These are phyloP conservation scores for Citrus trifoliata DNA, from an alignment of 345 rosid genomes.

Conservation along the genomic window DNA sequence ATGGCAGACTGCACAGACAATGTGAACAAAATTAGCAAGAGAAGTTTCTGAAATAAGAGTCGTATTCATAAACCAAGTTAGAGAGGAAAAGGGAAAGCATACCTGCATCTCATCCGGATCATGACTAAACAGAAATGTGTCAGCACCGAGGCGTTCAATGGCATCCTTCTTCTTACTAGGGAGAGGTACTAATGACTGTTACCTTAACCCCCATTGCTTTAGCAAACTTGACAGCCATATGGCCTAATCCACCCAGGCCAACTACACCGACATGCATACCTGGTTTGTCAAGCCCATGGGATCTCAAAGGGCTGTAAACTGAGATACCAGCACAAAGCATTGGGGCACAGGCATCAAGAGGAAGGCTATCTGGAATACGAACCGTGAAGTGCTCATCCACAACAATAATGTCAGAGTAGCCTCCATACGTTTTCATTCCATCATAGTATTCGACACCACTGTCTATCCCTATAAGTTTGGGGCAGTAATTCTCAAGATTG, in stretches of 20 bases:
- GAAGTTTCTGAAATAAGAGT: background rate
- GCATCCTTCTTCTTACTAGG: slow-evolving; percentile 18
- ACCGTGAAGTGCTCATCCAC: slow-evolving; percentile 17
- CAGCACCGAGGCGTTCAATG: background rate
- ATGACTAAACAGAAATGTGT: slow-evolving; percentile 10
- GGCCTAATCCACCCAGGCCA: slow-evolving; percentile 20
- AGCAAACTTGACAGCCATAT: slow-evolving; percentile 23
- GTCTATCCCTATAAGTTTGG: background rate
- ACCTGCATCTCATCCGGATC: slow-evolving; percentile 15
- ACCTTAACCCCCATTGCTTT: slow-evolving; percentile 22
- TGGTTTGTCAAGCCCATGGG: slow-evolving; percentile 2
- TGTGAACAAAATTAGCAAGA: background rate
- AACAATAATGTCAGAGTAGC: slow-evolving; percentile 16
- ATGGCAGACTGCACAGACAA: background rate
- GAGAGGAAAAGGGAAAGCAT: background rate
- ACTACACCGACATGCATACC: slow-evolving; percentile 17
- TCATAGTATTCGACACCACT: background rate
- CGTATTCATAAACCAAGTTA: background rate
- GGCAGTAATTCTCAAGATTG: background rate
- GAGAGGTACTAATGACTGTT: slow-evolving; percentile 17
- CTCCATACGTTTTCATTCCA: slow-evolving; percentile 4
- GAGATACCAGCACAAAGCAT: slow-evolving; percentile 22
- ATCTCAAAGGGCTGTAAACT: slow-evolving; percentile 13
- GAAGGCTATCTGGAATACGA: slow-evolving; percentile 1
- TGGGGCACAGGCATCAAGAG: slow-evolving; percentile 6